Conservation (phyloP, 2,329 filamentous ascomycete genomes). For the Fusarium sp. region DNA sequence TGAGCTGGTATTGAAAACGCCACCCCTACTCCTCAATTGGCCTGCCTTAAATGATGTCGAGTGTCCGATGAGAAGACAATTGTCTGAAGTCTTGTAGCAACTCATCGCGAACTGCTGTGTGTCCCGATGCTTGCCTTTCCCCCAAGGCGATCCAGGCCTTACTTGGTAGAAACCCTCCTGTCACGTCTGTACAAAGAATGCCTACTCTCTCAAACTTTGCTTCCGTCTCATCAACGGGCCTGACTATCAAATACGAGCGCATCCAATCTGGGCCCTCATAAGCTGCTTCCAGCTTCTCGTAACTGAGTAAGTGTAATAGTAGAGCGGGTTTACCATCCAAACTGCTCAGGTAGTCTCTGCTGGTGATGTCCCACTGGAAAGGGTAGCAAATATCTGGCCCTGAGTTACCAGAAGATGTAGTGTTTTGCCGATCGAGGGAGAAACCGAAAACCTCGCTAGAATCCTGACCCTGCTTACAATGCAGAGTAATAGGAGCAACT, state of each 20-base stretch:
- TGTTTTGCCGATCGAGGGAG: not conserved
- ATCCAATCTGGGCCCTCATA: conserved; percentile 15
- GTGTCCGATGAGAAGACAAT: not conserved
- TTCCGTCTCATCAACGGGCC: not conserved
- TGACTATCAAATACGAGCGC: not conserved
- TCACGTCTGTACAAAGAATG: not conserved
- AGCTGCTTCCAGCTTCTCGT: not conserved
- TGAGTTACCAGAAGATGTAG: fast-evolving
- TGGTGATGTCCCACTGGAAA: not conserved
- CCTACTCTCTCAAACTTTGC: not conserved
- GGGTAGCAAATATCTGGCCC: not conserved
- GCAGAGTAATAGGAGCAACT: not conserved
- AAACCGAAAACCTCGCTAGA: not conserved
- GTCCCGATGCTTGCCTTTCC: not conserved
- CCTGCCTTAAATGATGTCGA: not conserved
- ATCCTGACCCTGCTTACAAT: not conserved
- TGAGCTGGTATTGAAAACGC: too few species aligned
- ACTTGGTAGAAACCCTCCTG: not conserved
- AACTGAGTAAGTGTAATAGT: not conserved
- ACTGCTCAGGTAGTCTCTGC: not conserved
- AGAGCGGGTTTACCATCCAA: not conserved
- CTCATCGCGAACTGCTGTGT: not conserved
- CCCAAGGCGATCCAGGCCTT: not conserved
- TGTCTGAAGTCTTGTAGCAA: not conserved
- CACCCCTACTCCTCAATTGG: too few species aligned